phyloP scores from a whole-genome alignment of 192 early-diverging fungal genomes.

The Entophlyctis luteolus region DNA sequence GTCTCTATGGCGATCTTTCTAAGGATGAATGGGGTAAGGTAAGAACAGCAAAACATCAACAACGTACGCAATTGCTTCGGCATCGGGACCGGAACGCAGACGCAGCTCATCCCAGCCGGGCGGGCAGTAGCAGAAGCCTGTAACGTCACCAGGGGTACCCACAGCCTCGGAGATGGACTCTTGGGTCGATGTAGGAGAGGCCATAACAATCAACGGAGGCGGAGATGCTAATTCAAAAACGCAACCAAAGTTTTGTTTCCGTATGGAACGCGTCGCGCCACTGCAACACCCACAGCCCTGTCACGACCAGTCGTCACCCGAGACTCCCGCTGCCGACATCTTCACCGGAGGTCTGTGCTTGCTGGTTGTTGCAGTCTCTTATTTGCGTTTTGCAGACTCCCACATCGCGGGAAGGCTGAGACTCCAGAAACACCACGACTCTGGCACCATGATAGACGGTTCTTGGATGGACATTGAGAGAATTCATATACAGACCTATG shows the following conservation, averaged over 20 bases:
- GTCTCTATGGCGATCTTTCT: slow-evolving; percentile 54
- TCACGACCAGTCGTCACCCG: too few species aligned
- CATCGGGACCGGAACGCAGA: slow-evolving; percentile 41
- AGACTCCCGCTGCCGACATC: too few species aligned
- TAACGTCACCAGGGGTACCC: slow-evolving; percentile 6
- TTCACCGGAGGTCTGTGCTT: too few species aligned
- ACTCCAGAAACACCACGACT: slow-evolving; percentile 22
- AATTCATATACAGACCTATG: slow-evolving; percentile 89
- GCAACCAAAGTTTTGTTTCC: too few species aligned
- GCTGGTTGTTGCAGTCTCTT: too few species aligned
- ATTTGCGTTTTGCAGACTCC: too few species aligned
- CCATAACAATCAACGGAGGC: too few species aligned
- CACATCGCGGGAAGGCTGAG: too few species aligned
- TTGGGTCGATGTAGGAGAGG: background rate
- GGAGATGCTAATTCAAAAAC: too few species aligned
- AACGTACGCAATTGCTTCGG: slow-evolving; percentile 47
- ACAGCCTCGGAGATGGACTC: background rate
- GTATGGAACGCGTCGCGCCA: too few species aligned
- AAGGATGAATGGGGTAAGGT: background rate
- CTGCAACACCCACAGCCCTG: too few species aligned
- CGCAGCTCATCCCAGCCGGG: slow-evolving; percentile 50
- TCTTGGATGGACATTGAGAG: slow-evolving; percentile 88
- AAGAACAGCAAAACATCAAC: background rate
- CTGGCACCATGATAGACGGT: slow-evolving; percentile 37
- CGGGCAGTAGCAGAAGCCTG: slow-evolving; percentile 49